These are phyloP conservation scores for Phytophthora crassamura DNA, from an alignment of 352 stramenopile species.

Conservation along the genomic window DNA sequence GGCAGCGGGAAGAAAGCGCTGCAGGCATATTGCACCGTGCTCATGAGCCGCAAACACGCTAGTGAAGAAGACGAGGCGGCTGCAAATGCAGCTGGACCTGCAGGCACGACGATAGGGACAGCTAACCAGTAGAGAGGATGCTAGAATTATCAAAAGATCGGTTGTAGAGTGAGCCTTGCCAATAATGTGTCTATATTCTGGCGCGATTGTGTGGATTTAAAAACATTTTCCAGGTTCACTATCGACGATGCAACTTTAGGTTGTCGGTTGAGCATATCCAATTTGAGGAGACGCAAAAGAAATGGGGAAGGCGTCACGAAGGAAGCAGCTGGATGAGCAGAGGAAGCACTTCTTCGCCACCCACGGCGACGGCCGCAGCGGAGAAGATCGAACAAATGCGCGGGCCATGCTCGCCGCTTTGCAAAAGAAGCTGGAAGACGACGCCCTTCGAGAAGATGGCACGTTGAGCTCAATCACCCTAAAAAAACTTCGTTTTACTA, in stretches of 20 bases:
- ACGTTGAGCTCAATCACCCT: not conserved
- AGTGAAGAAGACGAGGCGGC: constrained; percentile 41
- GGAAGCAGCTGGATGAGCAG: constrained; percentile 56
- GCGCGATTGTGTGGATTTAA: too few relatives aligned
- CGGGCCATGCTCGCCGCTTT: constrained; percentile 62
- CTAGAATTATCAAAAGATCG: too few relatives aligned
- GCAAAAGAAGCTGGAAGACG: constrained; percentile 67
- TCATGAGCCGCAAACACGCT: constrained; percentile 61
- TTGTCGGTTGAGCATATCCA: too few relatives aligned
- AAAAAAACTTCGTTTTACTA: not conserved
- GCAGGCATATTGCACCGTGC: constrained; percentile 71
- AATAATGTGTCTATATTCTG: too few relatives aligned
- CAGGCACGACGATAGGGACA: too few relatives aligned
- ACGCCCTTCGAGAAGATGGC: constrained; percentile 68
- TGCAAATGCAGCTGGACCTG: not conserved
- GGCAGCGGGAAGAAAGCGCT: constrained; percentile 75
- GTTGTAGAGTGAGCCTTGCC: too few relatives aligned
- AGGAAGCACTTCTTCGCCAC: constrained; percentile 52
- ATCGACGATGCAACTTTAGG: too few relatives aligned
- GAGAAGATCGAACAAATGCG: constrained; percentile 43
- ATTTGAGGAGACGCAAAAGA: constrained; percentile 1
- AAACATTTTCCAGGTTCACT: too few relatives aligned
- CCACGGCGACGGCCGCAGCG: constrained; percentile 50
- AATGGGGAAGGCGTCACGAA: constrained; percentile 58
- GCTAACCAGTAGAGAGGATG: too few relatives aligned